These are phyloP conservation scores for Silene latifolia DNA, from an alignment of 148 eudicot species.

Conservation along the genomic window DNA sequence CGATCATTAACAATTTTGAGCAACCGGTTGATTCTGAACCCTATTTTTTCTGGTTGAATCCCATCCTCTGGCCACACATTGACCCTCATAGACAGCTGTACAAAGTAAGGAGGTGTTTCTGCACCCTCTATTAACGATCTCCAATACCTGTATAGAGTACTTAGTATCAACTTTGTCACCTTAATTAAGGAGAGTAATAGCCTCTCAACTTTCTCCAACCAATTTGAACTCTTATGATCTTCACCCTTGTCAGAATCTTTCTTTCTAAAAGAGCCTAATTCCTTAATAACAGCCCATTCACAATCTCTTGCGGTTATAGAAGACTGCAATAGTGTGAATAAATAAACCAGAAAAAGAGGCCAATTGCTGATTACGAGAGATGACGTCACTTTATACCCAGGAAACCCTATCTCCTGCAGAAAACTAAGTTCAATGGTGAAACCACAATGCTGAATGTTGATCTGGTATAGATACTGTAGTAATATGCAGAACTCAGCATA, in stretches of 20 bases:
- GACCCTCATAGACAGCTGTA: constrained; percentile 87
- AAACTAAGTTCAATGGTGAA: constrained; percentile 45
- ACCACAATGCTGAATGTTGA: constrained; percentile 92
- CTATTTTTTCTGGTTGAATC: constrained; percentile 83
- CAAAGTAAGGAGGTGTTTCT: constrained; percentile 96
- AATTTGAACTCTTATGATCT: constrained; percentile 35
- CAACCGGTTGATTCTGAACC: constrained; percentile 67
- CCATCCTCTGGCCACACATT: constrained; percentile 91
- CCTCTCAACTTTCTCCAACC: constrained; percentile 39
- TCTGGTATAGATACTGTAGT: constrained; percentile 81
- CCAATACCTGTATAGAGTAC: constrained; percentile 63
- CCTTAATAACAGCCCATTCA: constrained; percentile 60
- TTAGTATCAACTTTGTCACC: constrained; percentile 40
- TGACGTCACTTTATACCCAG: constrained; percentile 52
- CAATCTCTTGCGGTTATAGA: constrained; percentile 89
- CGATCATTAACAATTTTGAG: constrained; percentile 64
- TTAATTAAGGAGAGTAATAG: constrained; percentile 38
- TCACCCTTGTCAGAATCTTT: constrained; percentile 31
- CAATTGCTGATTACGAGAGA: constrained; percentile 74
- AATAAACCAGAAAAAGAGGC: constrained; percentile 80
- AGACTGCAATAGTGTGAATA: constrained; percentile 92
- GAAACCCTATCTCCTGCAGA: constrained; percentile 73
- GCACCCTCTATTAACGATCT: constrained; percentile 80
- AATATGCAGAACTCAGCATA: constrained; percentile 80
- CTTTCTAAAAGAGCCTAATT: constrained; percentile 34